Conservation (phyloP, 2,329 filamentous ascomycete species). For the Neocatenulostroma microsporum region DNA sequence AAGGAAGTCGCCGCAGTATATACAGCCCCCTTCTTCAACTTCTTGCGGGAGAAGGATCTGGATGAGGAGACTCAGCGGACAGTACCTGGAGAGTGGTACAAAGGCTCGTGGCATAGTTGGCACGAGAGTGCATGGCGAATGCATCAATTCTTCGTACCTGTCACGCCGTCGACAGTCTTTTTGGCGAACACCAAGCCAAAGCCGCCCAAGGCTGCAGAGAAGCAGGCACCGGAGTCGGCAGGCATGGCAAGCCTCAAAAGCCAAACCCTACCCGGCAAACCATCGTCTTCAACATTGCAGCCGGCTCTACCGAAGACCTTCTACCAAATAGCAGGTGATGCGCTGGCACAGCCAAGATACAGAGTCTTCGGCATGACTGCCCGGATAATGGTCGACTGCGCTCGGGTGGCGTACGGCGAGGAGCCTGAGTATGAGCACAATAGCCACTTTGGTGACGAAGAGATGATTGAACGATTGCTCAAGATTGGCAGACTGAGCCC, state of each 20-base stretch:
- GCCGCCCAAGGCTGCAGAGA: slow-evolving; percentile 7
- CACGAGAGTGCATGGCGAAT: slow-evolving; percentile 71
- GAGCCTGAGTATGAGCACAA: slow-evolving; percentile 78
- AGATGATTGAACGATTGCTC: slow-evolving; percentile 52
- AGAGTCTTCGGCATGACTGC: slow-evolving; percentile 95
- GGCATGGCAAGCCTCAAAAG: not conserved
- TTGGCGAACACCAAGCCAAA: slow-evolving; percentile 20
- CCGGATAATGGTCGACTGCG: slow-evolving; percentile 78
- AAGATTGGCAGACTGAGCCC: slow-evolving; percentile 50
- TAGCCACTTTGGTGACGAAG: slow-evolving; percentile 57
- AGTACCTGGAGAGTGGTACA: slow-evolving; percentile 65
- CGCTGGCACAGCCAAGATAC: slow-evolving; percentile 43
- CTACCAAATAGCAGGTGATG: slow-evolving; percentile 21
- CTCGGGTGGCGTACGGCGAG: slow-evolving; percentile 71
- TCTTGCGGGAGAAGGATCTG: slow-evolving; percentile 58
- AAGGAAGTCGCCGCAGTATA: slow-evolving; percentile 92
- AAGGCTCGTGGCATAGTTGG: slow-evolving; percentile 73
- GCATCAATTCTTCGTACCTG: slow-evolving; percentile 88
- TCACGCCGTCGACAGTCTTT: slow-evolving; percentile 58
- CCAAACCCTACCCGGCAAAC: not conserved
- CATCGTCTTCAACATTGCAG: too few relatives aligned
- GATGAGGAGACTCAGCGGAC: slow-evolving; percentile 26
- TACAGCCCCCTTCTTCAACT: slow-evolving; percentile 79
- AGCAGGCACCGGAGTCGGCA: slow-evolving; percentile 1
- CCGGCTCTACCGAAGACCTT: slow-evolving; percentile 24